Conservation (phyloP, 768 basidiomycete species). For the Termitomyces sp. region DNA sequence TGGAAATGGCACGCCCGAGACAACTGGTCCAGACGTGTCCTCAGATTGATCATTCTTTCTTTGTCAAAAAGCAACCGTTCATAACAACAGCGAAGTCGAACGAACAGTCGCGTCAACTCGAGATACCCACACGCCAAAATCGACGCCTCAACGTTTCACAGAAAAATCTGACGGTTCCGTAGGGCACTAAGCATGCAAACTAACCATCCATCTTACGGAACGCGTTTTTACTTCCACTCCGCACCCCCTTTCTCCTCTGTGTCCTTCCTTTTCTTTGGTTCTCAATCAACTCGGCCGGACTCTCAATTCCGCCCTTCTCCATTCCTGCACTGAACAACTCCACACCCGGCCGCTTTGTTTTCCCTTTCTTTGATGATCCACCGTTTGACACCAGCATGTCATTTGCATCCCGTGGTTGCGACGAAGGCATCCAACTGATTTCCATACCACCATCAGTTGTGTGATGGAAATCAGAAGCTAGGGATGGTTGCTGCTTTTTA, state of each 20-base stretch:
- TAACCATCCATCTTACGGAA: slow-evolving; percentile 41
- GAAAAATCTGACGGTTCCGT: neutral
- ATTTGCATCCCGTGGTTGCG: slow-evolving; percentile 28
- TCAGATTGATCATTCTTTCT: too few species aligned
- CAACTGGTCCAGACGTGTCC: too few species aligned
- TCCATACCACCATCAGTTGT: slow-evolving; percentile 68
- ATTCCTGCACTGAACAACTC: slow-evolving; percentile 85
- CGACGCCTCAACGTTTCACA: too few species aligned
- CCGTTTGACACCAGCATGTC: slow-evolving; percentile 20
- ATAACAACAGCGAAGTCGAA: too few species aligned
- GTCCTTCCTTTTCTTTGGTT: slow-evolving; percentile 75
- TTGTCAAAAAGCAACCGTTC: too few species aligned
- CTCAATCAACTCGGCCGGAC: slow-evolving; percentile 44
- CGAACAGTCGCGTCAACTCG: too few species aligned
- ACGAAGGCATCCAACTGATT: slow-evolving; percentile 74
- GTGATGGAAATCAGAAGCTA: slow-evolving; percentile 16
- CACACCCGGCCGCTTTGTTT: slow-evolving; percentile 49
- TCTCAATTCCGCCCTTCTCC: slow-evolving; percentile 68
- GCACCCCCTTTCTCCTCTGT: slow-evolving; percentile 66
- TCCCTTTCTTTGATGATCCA: slow-evolving; percentile 23
- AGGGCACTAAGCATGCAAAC: neutral
- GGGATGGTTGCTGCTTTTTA: slow-evolving; percentile 8
- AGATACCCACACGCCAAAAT: too few species aligned
- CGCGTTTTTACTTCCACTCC: slow-evolving; percentile 89
- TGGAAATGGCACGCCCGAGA: too few species aligned